A percentile compares a stretch with the other conserved stretches of the same genome.
These are phyloP conservation scores for Yamadazyma paraphyllophila DNA, from an alignment of 805 yeast species.

Conservation along the genomic window DNA sequence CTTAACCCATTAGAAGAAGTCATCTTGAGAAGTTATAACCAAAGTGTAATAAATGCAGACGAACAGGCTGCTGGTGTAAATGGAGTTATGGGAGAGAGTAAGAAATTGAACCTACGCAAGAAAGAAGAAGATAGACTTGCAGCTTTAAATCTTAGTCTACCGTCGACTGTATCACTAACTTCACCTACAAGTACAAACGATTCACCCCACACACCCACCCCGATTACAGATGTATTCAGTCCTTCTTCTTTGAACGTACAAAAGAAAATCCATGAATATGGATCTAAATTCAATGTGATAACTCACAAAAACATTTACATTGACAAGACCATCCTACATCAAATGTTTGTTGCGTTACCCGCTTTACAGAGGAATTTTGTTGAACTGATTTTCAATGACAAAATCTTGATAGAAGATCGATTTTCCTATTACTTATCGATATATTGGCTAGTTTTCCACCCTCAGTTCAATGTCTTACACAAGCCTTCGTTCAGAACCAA, in stretches of 20 bases:
- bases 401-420: constrained; percentile 25
- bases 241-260: constrained; percentile 7
- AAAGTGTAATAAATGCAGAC: background rate
- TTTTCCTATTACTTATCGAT: constrained; percentile 35
- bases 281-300: constrained; percentile 20
- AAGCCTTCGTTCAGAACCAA: constrained; percentile 55
- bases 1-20: constrained; percentile 41
- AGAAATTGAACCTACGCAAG: background rate
- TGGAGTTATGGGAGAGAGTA: background rate
- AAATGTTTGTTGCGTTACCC: constrained; percentile 30
- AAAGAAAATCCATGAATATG: constrained; percentile 12
- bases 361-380: constrained; percentile 24
- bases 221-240: constrained; percentile 9
- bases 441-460: constrained; percentile 61
- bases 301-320: constrained; percentile 37
- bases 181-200: constrained; percentile 33
- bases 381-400: constrained; percentile 24
- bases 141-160: constrained; percentile 14
- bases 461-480: constrained; percentile 59
- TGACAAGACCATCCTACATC: constrained; percentile 35
- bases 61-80: background rate
- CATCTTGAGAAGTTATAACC: constrained; percentile 18
- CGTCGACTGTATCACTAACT: constrained; percentile 26
- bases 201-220: constrained; percentile 17
- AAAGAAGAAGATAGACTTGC: constrained; percentile 4